Conservation (phyloP, 352 stramenopile genomes). For the Pythium scleroteichum region DNA sequence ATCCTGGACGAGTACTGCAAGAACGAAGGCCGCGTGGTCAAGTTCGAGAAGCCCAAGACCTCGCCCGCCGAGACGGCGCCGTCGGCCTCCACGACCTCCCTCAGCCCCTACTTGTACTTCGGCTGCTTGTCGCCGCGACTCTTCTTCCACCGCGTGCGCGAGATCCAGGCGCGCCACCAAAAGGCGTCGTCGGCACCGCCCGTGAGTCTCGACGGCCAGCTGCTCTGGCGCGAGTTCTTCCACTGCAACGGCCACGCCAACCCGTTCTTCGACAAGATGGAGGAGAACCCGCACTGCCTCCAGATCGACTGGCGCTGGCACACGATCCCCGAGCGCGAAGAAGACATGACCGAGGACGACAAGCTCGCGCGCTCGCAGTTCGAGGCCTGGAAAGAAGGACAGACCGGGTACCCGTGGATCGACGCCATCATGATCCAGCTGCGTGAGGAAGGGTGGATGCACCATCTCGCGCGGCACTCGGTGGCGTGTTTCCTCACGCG, state of each 20-base stretch:
- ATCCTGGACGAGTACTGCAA: slow-evolving; percentile 73
- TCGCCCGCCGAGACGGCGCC: slow-evolving; percentile 86
- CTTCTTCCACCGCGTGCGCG: slow-evolving; percentile 90
- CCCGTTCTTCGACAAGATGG: slow-evolving; percentile 94
- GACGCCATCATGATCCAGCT: slow-evolving; percentile 97
- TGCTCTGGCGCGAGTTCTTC: slow-evolving; percentile 97
- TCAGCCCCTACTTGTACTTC: slow-evolving; percentile 94
- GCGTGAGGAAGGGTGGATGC: slow-evolving; percentile 88
- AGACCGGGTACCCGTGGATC: slow-evolving; percentile 98
- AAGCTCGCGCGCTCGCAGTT: slow-evolving; percentile 84
- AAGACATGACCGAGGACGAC: slow-evolving; percentile 78
- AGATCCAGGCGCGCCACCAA: slow-evolving; percentile 72
- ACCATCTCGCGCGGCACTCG: slow-evolving; percentile 91
- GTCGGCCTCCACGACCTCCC: slow-evolving; percentile 93
- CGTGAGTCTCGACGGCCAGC: slow-evolving; percentile 92
- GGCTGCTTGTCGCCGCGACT: slow-evolving; percentile 91
- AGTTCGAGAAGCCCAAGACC: slow-evolving; percentile 98
- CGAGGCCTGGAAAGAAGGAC: slow-evolving; percentile 92
- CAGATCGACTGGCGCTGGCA: slow-evolving; percentile 87
- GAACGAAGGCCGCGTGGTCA: slow-evolving; percentile 84
- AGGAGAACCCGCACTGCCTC: slow-evolving; percentile 91
- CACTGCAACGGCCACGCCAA: slow-evolving; percentile 80
- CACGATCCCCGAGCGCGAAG: slow-evolving; percentile 73
- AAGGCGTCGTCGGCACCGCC: slow-evolving; percentile 81
- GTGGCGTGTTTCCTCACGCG: slow-evolving; percentile 98